Conservation (phyloP, 1,284 basidiomycete species). For the Cryptococcus sp. region DNA sequence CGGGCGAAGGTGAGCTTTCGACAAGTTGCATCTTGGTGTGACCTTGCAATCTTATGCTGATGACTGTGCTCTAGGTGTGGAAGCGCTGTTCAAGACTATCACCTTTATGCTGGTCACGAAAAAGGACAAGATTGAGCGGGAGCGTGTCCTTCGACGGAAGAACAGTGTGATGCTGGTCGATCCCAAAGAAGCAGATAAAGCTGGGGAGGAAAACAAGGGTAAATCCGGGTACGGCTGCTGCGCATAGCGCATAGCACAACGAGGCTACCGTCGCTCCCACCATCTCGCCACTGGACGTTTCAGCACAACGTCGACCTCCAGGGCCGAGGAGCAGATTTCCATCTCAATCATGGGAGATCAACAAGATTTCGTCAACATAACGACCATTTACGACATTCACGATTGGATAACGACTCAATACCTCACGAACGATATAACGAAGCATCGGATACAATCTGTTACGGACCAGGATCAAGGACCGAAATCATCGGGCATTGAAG, state of each 20-base stretch:
- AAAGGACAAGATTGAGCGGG: slow-evolving; percentile 50
- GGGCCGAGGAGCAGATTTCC: background rate
- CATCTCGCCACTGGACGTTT: background rate
- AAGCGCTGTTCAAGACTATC: slow-evolving; percentile 49
- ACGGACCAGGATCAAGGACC: no score
- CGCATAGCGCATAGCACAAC: slow-evolving; percentile 4
- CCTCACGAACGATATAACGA: no score
- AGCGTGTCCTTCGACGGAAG: slow-evolving; percentile 39
- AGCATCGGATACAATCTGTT: no score
- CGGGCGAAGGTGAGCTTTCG: slow-evolving; percentile 42
- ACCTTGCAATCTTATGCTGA: background rate
- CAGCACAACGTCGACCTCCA: background rate
- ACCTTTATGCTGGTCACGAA: slow-evolving; percentile 42
- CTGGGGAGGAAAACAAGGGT: slow-evolving; percentile 11
- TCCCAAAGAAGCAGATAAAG: slow-evolving; percentile 14
- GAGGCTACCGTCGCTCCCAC: no score
- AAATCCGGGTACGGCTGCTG: slow-evolving; percentile 25
- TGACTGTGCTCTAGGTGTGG: slow-evolving; percentile 39
- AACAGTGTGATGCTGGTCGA: slow-evolving; percentile 51
- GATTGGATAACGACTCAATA: background rate
- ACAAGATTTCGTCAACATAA: background rate
- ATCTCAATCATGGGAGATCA: background rate
- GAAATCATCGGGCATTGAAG: background rate
- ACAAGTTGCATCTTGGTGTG: background rate
- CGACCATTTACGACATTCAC: slow-evolving; percentile 2